Percentiles rank a stretch among this genome's conserved stretches.
Conservation (phyloP, 192 early-diverging fungal species). For the Phlyctochytrium bullatum region DNA sequence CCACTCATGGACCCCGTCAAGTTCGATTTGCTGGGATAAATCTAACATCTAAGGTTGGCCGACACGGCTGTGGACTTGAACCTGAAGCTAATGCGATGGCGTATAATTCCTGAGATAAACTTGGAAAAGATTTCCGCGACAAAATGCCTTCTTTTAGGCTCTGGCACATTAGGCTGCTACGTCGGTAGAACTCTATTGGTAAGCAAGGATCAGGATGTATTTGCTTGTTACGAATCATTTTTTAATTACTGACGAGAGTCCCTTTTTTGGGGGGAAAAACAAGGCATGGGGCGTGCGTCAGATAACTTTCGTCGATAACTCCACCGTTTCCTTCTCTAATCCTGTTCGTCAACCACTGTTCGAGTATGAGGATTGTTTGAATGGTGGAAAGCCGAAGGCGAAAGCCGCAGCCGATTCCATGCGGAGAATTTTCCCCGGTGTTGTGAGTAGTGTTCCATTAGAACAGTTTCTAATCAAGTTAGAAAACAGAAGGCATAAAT, state of each 20-base stretch:
- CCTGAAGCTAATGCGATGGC: slow-evolving; percentile 96
- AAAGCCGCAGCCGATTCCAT: slow-evolving; percentile 77
- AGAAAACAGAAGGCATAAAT: slow-evolving; percentile 67
- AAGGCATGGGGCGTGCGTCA: slow-evolving; percentile 91
- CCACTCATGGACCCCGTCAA: slow-evolving; percentile 86
- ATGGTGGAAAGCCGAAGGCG: slow-evolving; percentile 87
- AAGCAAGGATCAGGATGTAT: too few relatives aligned
- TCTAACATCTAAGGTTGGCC: slow-evolving; percentile 59
- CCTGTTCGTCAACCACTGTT: slow-evolving; percentile 94
- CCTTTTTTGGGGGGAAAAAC: slow-evolving; percentile 4
- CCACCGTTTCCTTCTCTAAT: slow-evolving; percentile 90
- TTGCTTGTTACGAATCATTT: not conserved
- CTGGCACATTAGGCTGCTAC: slow-evolving; percentile 94
- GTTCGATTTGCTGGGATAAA: not conserved
- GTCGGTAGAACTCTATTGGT: slow-evolving; percentile 79
- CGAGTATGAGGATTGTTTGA: slow-evolving; percentile 82
- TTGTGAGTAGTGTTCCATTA: slow-evolving; percentile 49
- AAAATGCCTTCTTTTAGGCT: slow-evolving; percentile 84
- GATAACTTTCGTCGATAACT: slow-evolving; percentile 94
- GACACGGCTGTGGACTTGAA: slow-evolving; percentile 91
- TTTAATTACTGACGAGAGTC: not conserved
- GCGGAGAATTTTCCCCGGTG: slow-evolving; percentile 73
- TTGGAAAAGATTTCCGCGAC: slow-evolving; percentile 75
- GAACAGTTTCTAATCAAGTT: not conserved
- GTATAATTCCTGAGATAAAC: slow-evolving; percentile 78